phyloP scores from a whole-genome alignment of 352 stramenopile genomes.

The Albugo candida region DNA sequence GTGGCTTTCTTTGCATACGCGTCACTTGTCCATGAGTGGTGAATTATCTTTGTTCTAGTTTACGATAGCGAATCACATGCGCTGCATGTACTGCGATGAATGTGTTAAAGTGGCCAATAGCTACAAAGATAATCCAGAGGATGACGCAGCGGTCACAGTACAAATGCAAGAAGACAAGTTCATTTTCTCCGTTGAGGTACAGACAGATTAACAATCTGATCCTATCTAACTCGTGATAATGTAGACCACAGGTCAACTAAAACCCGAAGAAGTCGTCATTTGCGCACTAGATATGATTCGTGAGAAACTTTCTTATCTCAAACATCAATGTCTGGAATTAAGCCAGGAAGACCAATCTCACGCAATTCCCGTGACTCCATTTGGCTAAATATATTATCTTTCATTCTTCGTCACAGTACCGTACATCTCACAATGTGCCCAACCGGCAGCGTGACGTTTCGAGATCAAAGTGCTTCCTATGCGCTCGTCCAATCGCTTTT shows the following conservation, averaged over 20 bases:
- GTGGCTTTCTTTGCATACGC: background rate
- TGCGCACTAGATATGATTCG: conserved; percentile 72
- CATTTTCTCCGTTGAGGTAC: conserved; percentile 90
- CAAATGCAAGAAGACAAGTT: conserved; percentile 84
- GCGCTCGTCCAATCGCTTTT: too few relatives aligned
- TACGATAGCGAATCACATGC: conserved; percentile 41
- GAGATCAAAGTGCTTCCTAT: background rate
- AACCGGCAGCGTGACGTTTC: background rate
- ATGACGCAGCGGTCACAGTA: conserved; percentile 85
- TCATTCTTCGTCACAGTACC: background rate
- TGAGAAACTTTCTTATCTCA: conserved; percentile 69
- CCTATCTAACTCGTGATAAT: background rate
- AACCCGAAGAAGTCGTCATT: conserved; percentile 73
- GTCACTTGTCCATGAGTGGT: conserved; percentile 15
- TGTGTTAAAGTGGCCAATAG: conserved; percentile 83
- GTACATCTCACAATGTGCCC: background rate
- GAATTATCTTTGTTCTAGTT: conserved; percentile 19
- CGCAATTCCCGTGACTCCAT: conserved; percentile 53
- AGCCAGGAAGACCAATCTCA: conserved; percentile 52
- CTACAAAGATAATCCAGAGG: conserved; percentile 89
- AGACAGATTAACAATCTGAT: background rate
- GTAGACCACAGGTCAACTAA: conserved; percentile 66
- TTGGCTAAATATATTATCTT: conserved; percentile 23
- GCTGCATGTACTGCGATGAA: conserved; percentile 91
- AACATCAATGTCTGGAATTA: conserved; percentile 72